Evolutionary conservation across 192 early-diverging fungal species (phyloP), one percentile per base, ranked within the genome.

Genomic region (Entomortierella chlamydospora): DNA sequence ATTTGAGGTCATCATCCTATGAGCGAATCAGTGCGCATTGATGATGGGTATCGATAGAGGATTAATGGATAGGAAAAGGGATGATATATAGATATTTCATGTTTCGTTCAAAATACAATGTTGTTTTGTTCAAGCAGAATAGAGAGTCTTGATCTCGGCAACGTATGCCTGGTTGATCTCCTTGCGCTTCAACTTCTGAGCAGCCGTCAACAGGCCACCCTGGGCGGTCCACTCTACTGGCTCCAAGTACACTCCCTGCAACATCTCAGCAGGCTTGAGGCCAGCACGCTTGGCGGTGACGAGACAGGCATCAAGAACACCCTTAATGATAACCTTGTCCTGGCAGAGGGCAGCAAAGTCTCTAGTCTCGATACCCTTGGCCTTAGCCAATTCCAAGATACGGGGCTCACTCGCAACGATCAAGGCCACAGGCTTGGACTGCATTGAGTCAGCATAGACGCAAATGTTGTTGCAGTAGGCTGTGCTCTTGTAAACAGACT

Each of bases 141-240:
- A 89, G 81, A 89, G 84, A 5, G 47, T 57, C 69, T 89, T 85
- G 51, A 96, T 81, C 71, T 93, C 61, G 5, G 51, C 15, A 57
- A 88, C 85, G 81, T 94, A 93, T 25, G 74, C 81, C 57, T 90
- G 84, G 60, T 85, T 82, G 52, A 99, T 92, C 47, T 88, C 94
- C 30, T 87, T 88, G 34, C 97, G 90, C 57, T 96, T 92, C 55
- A 98, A 78, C 84, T 98, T 98, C 83, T 92, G 93, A n/a, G 96
- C 96, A 25, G 98, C 94, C n/a, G 98, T 99, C 83, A 95, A 82
- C 67, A 93, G 70, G 11, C 88, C 90, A 83, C 92, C 95, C 84
- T 97, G 89, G 18, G 95, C 88, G 7, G 95, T 97, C 98, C 98
- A 99, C 73, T 95, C 91, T 47, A 94, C 95, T 3, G 73, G 60